Conservation (phyloP, 352 stramenopile species). For the Aphanomyces astaci region DNA sequence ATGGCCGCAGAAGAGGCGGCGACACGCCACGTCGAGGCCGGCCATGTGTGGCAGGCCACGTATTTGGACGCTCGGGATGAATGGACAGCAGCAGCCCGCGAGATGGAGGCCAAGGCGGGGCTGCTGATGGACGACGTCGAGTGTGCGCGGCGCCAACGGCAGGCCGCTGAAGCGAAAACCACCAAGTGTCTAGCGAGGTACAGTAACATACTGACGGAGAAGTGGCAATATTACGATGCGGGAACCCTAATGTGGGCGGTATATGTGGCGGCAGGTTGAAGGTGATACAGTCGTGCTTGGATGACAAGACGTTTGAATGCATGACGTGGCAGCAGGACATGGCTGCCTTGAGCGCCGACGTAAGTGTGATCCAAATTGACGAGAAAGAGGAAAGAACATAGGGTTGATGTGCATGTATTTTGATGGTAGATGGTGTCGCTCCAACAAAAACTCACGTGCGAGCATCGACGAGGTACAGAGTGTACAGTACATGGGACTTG, state of each 20-base stretch:
- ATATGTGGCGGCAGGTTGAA: not conserved
- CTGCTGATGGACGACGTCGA: not conserved
- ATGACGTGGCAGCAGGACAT: not conserved
- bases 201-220: too few relatives aligned
- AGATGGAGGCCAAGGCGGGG: not conserved
- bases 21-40: not conserved
- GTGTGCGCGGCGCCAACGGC: not conserved
- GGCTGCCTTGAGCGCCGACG: not conserved
- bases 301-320: constrained; percentile 4
- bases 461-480: constrained; percentile 13
- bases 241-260: too few relatives aligned
- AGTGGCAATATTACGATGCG: too few relatives aligned
- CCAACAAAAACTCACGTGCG: constrained; percentile 1
- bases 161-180: not conserved
- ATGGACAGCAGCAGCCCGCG: not conserved
- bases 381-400: too few relatives aligned
- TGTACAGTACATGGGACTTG: too few relatives aligned
- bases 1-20: not conserved
- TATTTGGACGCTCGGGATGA: not conserved
- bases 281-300: not conserved
- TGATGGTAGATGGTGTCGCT: not conserved
- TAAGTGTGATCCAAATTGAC: not conserved
- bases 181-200: not conserved
- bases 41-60: not conserved
- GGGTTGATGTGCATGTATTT: too few relatives aligned